Evolutionary conservation across 768 basidiomycete species (phyloP), one percentile per base, ranked within the genome.

Genomic region (Boletus rubescentipes): DNA sequence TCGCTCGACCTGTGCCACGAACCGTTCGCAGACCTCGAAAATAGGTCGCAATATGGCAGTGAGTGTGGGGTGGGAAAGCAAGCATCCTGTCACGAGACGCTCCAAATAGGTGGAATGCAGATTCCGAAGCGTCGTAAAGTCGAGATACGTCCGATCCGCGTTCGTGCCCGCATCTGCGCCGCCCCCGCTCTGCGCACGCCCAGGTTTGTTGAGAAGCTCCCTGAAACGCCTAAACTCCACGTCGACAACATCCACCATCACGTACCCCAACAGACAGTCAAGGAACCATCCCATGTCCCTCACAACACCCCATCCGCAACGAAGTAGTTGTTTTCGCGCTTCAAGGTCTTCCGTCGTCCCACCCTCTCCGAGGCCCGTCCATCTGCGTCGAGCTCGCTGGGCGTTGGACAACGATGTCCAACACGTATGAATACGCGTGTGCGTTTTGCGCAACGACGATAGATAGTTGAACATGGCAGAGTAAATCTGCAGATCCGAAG

Each of bases 241-340:
- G 55, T 94, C 93, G 32, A 94, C 79, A 9, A 96, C 93, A 58
- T 96, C 93, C 63, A 82, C 88, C 90, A 92, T 91, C 55, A 92
- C 82, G 68, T 97, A 95, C 10, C 84, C 85, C 50, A 91, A 72
- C 3, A 97, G 65, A 26, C 84, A 85, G 67, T 94, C 92, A 53
- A 96, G 74, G 66, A 94, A 95, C 91, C 92, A 95, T 38, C 85
- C 81, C 93, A 95, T 93, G 63, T 89, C 84, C 63, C 91, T 74
- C 9, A 93, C 87, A 30, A 88, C 80, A 2, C 91, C 91, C 93
- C 93, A 97, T 2, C 88, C 87, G 55, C 84, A 86, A 53, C 93
- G 78, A 52, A 91, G 74, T 18, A 93, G 77, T 46, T 76, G 76
- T 54, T 80, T 79, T 36, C 91, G 80, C 11, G 77, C 78, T 39